Conservation (phyloP, 2,329 filamentous ascomycete species). For the Polychaeton citri region DNA sequence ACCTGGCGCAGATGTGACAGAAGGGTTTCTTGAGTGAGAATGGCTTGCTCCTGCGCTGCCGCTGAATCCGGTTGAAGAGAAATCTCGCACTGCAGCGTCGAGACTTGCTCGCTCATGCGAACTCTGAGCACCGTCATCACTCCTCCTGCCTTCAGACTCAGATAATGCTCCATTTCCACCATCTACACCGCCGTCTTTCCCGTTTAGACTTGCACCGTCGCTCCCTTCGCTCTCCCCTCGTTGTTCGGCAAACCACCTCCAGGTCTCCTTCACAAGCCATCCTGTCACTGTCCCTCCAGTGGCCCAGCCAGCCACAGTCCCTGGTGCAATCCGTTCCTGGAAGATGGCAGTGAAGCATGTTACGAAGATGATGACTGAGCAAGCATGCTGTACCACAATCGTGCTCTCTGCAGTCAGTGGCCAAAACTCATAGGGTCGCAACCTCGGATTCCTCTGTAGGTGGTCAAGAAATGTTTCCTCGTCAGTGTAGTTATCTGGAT, state of each 20-base stretch:
- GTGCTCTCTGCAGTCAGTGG: slow-evolving; percentile 84
- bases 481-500: slow-evolving; percentile 98
- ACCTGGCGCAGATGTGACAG: slow-evolving; percentile 34
- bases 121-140: background rate
- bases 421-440: slow-evolving; percentile 95
- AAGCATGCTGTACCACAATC: slow-evolving; percentile 95
- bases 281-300: slow-evolving; percentile 71
- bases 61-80: background rate
- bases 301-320: slow-evolving; percentile 77
- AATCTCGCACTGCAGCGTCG: background rate
- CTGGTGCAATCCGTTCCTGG: slow-evolving; percentile 72
- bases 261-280: slow-evolving; percentile 85
- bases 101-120: background rate
- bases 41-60: background rate
- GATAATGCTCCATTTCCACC: background rate
- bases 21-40: slow-evolving; percentile 38
- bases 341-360: slow-evolving; percentile 89
- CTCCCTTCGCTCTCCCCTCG: slow-evolving; percentile 25
- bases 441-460: slow-evolving; percentile 81
- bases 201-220: slow-evolving; percentile 1
- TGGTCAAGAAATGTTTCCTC: slow-evolving; percentile 93
- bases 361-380: slow-evolving; percentile 85
- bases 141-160: background rate
- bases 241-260: slow-evolving; percentile 57
- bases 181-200: background rate